Conservation (phyloP, 2,329 filamentous ascomycete species). For the Botrytis tulipae region DNA sequence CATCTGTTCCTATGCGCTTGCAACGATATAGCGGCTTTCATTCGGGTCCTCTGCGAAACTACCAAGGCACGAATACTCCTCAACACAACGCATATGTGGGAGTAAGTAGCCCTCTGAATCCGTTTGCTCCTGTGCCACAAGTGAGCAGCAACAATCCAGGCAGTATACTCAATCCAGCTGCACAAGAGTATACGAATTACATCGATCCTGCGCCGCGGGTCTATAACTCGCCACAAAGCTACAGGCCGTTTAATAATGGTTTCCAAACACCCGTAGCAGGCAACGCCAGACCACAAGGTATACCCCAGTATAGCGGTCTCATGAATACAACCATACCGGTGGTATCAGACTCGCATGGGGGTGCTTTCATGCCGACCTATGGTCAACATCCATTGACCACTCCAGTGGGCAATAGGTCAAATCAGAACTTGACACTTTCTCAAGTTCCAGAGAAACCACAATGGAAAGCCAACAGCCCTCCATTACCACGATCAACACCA, state of each 20-base stretch:
- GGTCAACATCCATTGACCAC: background rate
- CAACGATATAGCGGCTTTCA: background rate
- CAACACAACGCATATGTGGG: background rate
- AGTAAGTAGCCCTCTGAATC: background rate
- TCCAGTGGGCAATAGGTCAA: background rate
- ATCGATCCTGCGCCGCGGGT: fast-evolving
- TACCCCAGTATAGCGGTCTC: background rate
- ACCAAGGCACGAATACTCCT: background rate
- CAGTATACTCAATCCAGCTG: background rate
- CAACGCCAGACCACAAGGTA: background rate
- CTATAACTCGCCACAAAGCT: background rate
- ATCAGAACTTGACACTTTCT: background rate
- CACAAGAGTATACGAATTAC: background rate
- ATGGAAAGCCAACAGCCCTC: fast-evolving
- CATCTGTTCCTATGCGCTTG: fast-evolving
- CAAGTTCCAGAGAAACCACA: background rate
- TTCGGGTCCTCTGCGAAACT: no score
- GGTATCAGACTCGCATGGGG: background rate
- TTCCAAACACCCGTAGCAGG: background rate
- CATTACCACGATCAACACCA: no score
- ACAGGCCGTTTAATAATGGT: background rate
- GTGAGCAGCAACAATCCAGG: background rate
- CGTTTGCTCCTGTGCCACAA: no score
- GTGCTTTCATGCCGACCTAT: fast-evolving
- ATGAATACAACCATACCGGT: background rate